These are phyloP conservation scores for Scenedesmus sp. DNA, from an alignment of 163 green algal genomes.

Conservation along the genomic window DNA sequence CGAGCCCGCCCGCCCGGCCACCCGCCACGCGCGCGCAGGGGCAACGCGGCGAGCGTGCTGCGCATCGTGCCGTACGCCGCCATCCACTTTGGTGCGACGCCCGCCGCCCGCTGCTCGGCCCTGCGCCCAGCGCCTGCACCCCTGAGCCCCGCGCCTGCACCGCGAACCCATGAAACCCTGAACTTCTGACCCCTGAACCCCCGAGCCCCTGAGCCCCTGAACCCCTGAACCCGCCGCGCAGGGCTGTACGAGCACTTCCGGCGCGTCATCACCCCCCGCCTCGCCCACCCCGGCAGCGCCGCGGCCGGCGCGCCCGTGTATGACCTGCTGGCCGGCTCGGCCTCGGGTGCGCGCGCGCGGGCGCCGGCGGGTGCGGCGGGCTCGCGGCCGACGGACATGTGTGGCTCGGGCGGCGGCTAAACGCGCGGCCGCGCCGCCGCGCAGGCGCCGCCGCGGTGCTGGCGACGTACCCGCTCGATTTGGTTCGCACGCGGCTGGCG, in stretches of 20 bases:
- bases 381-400: too few relatives aligned
- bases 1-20: too few relatives aligned
- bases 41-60: slow-evolving; percentile 86
- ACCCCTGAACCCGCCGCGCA: too few relatives aligned
- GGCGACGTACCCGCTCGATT: slow-evolving; percentile 94
- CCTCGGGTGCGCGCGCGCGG: slow-evolving; percentile 20
- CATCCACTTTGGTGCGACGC: slow-evolving; percentile 79
- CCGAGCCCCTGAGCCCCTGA: too few relatives aligned
- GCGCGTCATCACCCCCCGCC: slow-evolving; percentile 14
- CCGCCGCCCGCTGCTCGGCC: too few relatives aligned
- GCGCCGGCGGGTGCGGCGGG: too few relatives aligned
- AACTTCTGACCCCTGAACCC: too few relatives aligned
- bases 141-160: too few relatives aligned
- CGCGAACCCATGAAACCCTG: too few relatives aligned
- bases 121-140: too few relatives aligned
- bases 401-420: too few relatives aligned
- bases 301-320: slow-evolving; percentile 18
- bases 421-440: too few relatives aligned
- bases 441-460: slow-evolving; percentile 53
- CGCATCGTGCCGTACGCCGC: slow-evolving; percentile 90
- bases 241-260: slow-evolving; percentile 35
- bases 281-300: not conserved
- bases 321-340: slow-evolving; percentile 47
- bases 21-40: slow-evolving; percentile 55
- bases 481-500: slow-evolving; percentile 79